Conservation (phyloP, 148 eudicot genomes). For the Dysphania ambrosioides region DNA sequence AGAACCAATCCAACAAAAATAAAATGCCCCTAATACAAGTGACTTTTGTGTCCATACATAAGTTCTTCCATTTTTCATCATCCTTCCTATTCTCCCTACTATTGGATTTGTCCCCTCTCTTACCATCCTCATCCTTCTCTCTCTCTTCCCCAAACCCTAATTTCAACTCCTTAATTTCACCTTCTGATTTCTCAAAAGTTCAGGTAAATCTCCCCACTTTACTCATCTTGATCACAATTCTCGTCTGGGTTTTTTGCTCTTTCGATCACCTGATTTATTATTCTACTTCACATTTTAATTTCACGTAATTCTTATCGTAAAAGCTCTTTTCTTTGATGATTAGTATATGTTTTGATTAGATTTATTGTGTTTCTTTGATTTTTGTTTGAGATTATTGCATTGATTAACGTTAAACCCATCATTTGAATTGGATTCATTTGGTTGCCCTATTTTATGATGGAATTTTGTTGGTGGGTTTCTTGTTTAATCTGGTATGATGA, state of each 20-base stretch:
- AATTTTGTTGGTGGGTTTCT: background rate
- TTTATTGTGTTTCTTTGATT: constrained; percentile 9
- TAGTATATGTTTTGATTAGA: constrained; percentile 13
- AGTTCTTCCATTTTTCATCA: constrained; percentile 22
- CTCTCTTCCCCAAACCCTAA: constrained; percentile 54
- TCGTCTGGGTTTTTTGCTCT: constrained; percentile 28
- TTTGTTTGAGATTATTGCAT: constrained; percentile 21
- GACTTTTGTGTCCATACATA: constrained; percentile 13
- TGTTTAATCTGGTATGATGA: background rate
- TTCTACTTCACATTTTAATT: constrained; percentile 15
- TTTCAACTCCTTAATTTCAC: constrained; percentile 26
- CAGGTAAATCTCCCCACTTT: constrained; percentile 40
- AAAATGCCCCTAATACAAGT: background rate
- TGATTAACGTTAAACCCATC: constrained; percentile 18
- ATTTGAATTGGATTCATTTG: constrained; percentile 7
- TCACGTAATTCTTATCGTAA: constrained; percentile 23
- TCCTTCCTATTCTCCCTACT: constrained; percentile 13
- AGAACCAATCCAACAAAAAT: too few relatives aligned
- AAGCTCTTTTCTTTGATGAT: constrained; percentile 27
- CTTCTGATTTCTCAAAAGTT: constrained; percentile 19
- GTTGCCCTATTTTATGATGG: too few relatives aligned
- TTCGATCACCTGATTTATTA: constrained; percentile 20
- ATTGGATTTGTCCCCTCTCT: constrained; percentile 23
- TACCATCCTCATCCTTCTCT: constrained; percentile 24
- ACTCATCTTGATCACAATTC: constrained; percentile 33